Evolutionary conservation across 805 yeast species (phyloP), one percentile per base, ranked within the genome.

Genomic region (Barnettozyma populi): DNA sequence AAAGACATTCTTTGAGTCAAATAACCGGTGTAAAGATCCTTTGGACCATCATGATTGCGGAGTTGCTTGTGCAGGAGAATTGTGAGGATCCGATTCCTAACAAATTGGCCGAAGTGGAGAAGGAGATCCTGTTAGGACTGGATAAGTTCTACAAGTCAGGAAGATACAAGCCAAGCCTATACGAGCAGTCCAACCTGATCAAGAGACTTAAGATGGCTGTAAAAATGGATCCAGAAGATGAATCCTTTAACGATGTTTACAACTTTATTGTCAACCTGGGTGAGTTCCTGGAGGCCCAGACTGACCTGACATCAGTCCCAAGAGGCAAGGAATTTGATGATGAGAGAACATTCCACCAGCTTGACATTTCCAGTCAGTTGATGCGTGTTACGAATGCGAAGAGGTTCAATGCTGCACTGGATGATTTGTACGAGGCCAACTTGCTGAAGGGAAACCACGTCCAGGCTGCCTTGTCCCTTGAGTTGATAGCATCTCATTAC

Each of bases 391-490:
- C 83, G 60, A 80, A 81, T 56, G 92, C 94, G 0, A 94, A 86
- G 63, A 71, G 85, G 49, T 83, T 88, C 65, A 84, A 85, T 63
- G 77, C 86, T n/a, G 84, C 86, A 61, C 78, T 89, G 53, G 79
- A 82, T 65, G 84, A 81, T 48, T 76, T 89, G 77, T 86, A 78
- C 58, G 83, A 82, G 54, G 78, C 75, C 51, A 82, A 85, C 57
- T 49, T 84, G 43, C 57, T 63, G 19, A 84, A 80, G 64, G 70
- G 69, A 21, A 87, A 87, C 60, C 78, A 64, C 59, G 82, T 84
- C 29, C 96, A 89, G 67, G 95, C 95, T 7, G 96, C 92, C 4
- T 73, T 89, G 52, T 79, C 90, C 56, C 72, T 88, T 57, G 90
- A 85, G 61, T 71, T 87, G 48, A 72, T 89, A 55, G 94, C 95